Base-by-base conservation (phyloP, 2,329 filamentous ascomycete species). In the Byssothecium circinans region DNA sequence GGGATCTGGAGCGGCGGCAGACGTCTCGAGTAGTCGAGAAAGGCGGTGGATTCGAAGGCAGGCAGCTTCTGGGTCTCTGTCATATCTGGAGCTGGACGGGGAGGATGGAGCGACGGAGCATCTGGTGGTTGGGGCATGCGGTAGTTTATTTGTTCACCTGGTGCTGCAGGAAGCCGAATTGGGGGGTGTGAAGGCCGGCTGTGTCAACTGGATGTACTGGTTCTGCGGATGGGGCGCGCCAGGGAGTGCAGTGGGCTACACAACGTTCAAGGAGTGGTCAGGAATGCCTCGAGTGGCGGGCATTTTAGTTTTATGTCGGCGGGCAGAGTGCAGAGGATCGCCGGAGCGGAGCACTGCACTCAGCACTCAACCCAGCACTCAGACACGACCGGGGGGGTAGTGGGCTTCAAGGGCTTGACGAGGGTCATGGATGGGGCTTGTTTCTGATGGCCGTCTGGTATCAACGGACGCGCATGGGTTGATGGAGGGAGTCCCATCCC, bases 51-150 rank as follows among this genome's bases (percentile, higher is more conserved):
- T 69, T 61, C 23, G 72, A 71, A 72, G 42, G 64, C 59, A 42
- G 71, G 71, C 42, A 67, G 65, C 46, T 70, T 74, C 54, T 76
- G 75, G 46, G 71, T 74, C 57, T 76, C 73, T 25, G 74, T 74
- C 74, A 77, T 77, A 49, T 65, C 65, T 64, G 65, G 51, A 53
- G 65, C 46, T 65, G 57, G 58, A 56, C 61, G 54, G 59, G 61
- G 41, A 61, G 71, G 69, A 68, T 74, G 71, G 50, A 73, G 61
- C 56, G 72, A 71, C 62, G 73, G 62, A 53, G 60, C 64, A 63
- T 53, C 58, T 67, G 61, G 62, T 69, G 66, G 67, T 67, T 70
- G 68, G 67, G 70, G 72, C 70, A 73, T 72, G 68, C 70, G 69
- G 70, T 63, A 67, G 64, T 70, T 71, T 68, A 69, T 63, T 67